Conservation (phyloP, 345 rosid species). For the Geranium rotundifolium region DNA sequence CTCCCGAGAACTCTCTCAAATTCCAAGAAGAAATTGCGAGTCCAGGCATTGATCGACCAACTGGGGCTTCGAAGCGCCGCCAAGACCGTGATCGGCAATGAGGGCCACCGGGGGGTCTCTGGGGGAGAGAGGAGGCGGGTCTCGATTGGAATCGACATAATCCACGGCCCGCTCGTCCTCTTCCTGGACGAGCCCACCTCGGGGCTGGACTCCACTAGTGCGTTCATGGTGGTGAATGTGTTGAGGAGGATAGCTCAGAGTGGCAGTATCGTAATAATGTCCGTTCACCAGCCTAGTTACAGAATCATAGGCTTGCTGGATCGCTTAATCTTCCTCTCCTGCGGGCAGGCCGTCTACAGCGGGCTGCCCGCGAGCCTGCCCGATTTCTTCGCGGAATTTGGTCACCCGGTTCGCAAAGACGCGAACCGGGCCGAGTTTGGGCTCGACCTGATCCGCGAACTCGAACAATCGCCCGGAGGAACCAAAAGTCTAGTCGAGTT, state of each 20-base stretch:
- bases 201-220: conserved; percentile 32
- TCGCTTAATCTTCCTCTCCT: conserved; percentile 20
- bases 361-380: conserved; percentile 14
- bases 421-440: conserved; percentile 21
- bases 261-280: conserved; percentile 31
- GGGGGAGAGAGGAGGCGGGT: too few species aligned
- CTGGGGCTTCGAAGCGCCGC: too few species aligned
- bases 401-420: conserved; percentile 20
- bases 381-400: conserved; percentile 16
- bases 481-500: conserved; percentile 1
- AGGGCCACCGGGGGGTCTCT: too few species aligned
- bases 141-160: conserved; percentile 17
- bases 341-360: conserved; percentile 16
- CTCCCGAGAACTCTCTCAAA: too few species aligned
- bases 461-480: conserved; percentile 11
- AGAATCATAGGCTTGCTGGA: conserved; percentile 22
- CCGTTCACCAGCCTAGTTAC: too few species aligned
- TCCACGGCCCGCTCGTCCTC: conserved; percentile 21
- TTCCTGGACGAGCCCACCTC: conserved; percentile 30
- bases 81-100: too few species aligned
- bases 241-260: conserved; percentile 24
- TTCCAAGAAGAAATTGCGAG: too few species aligned
- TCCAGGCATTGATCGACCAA: too few species aligned
- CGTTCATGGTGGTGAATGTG: conserved; percentile 27
- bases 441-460: conserved; percentile 21